phyloP scores from a whole-genome alignment of 2,329 filamentous ascomycete genomes.

The Botrytis fragariae region DNA sequence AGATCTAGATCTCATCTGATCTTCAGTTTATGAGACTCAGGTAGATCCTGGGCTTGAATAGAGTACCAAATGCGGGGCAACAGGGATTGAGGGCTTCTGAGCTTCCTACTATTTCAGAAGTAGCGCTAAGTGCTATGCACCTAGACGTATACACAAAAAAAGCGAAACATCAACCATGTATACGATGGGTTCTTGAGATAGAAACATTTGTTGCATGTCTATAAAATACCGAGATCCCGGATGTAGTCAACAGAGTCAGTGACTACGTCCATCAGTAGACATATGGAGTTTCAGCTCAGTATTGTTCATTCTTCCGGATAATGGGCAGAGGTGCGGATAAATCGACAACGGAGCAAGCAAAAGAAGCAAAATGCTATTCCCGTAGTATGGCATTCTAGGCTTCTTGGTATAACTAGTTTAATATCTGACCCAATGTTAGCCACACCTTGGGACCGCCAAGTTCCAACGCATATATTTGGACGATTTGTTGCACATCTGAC shows the following conservation, averaged over 20 bases:
- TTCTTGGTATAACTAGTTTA: not conserved
- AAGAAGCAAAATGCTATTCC: not conserved
- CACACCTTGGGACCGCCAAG: not conserved
- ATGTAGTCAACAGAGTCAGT: not conserved
- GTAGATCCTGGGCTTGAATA: not conserved
- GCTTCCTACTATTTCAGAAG: not conserved
- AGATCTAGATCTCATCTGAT: not conserved
- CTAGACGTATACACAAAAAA: not conserved
- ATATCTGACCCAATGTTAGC: not conserved
- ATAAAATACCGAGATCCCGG: not conserved
- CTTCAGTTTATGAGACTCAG: not conserved
- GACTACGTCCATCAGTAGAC: not conserved
- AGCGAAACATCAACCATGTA: not conserved
- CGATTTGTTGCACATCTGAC: not conserved
- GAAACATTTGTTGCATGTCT: not conserved
- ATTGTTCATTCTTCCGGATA: not conserved
- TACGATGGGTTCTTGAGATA: not conserved
- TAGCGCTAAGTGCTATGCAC: not conserved
- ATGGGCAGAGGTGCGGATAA: not conserved
- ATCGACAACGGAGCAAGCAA: not conserved
- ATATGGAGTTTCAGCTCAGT: not conserved
- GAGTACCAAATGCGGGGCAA: not conserved
- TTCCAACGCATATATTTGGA: not conserved
- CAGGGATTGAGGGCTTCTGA: not conserved
- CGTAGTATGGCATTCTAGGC: not conserved